A percentile compares a stretch with the other conserved stretches of the same genome.
Conservation (phyloP, 345 rosid genomes). For the Ceriops tagal region DNA sequence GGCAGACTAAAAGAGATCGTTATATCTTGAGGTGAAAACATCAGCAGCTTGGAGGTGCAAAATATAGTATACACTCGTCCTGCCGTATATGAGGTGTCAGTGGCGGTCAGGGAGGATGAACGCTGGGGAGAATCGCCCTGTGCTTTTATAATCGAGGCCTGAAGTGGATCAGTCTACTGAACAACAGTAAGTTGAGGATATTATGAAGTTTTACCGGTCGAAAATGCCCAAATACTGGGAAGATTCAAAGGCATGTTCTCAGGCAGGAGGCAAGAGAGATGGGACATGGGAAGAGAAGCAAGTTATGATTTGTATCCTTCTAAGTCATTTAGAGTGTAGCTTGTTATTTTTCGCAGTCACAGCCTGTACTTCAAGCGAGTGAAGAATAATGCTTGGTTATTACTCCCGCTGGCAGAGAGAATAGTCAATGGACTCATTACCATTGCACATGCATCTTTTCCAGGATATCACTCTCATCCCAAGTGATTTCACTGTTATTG, state of each 20-base stretch:
- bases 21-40: constrained; percentile 93
- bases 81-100: constrained; percentile 71
- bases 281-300: constrained; percentile 64
- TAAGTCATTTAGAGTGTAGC: background rate
- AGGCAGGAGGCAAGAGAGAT: constrained; percentile 71
- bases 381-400: background rate
- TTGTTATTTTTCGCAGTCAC: background rate
- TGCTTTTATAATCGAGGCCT: constrained; percentile 63
- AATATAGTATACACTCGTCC: constrained; percentile 67
- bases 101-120: constrained; percentile 80
- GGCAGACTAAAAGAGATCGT: constrained; percentile 90
- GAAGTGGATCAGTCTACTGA: constrained; percentile 40
- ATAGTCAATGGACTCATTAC: no score
- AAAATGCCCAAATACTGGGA: constrained; percentile 83
- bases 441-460: no score
- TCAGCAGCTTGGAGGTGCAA: constrained; percentile 78
- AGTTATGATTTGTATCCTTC: constrained; percentile 27
- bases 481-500: no score
- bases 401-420: background rate
- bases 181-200: constrained; percentile 47
- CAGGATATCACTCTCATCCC: no score
- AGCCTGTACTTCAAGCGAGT: background rate
- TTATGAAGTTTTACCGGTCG: constrained; percentile 56
- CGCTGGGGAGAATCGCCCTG: constrained; percentile 92
- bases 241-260: constrained; percentile 77